Evolutionary conservation across 257 asterid genomes (phyloP).

Genomic region (Paraleonurus japonicus): DNA sequence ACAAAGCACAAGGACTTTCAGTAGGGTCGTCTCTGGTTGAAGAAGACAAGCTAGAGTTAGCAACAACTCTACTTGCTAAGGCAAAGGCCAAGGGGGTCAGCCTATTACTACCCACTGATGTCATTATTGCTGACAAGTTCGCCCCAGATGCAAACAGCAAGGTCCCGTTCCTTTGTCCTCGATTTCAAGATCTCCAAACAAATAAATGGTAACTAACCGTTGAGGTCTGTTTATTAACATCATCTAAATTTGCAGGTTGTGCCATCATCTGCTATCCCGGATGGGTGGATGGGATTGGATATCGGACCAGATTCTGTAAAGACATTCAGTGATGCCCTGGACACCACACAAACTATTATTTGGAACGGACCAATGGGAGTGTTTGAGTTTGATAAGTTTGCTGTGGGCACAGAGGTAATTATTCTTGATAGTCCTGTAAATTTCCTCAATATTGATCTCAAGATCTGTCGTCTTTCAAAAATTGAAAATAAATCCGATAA

Average conservation of each 20-base stretch:
- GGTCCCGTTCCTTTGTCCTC: constrained; percentile 39
- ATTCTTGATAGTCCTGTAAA: no score
- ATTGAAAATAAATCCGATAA: no score
- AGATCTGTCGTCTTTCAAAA: no score
- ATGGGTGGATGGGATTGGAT: constrained; percentile 93
- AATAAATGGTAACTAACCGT: background rate
- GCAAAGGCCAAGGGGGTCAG: constrained; percentile 82
- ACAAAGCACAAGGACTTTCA: constrained; percentile 85
- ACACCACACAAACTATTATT: constrained; percentile 70
- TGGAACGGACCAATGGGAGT: constrained; percentile 99
- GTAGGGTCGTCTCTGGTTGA: constrained; percentile 93
- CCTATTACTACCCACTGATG: constrained; percentile 75
- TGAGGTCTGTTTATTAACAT: background rate
- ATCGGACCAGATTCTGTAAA: constrained; percentile 83
- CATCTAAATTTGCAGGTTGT: constrained; percentile 48
- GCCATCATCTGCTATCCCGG: constrained; percentile 75
- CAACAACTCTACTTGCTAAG: constrained; percentile 66
- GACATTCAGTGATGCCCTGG: constrained; percentile 74
- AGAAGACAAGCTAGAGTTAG: constrained; percentile 88
- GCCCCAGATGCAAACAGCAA: constrained; percentile 90
- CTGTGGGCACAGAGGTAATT: constrained; percentile 75
- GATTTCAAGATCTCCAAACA: background rate
- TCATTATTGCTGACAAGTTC: constrained; percentile 80
- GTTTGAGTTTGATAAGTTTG: constrained; percentile 87
- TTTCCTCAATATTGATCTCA: no score